phyloP scores from a whole-genome alignment of 169 alveolate species.

The Eimeria falciformis region DNA sequence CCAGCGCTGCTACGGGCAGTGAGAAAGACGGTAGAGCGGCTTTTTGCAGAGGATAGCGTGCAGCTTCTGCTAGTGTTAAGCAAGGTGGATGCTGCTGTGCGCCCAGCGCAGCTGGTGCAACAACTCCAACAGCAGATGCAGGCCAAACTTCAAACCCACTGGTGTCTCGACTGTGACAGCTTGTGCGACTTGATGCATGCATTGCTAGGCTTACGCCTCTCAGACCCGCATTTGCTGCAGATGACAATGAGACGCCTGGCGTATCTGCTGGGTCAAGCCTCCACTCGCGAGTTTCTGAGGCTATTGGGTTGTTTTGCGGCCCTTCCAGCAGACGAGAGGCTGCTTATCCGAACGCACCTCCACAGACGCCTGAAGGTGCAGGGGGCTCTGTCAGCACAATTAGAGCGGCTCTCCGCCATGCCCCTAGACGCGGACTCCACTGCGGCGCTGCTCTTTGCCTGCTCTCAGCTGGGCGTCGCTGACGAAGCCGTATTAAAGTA shows the following conservation, averaged over 20 bases:
- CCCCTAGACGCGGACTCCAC: constrained; percentile 27
- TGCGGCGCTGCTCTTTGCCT: constrained; percentile 63
- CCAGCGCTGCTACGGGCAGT: constrained; percentile 43
- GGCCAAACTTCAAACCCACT: constrained; percentile 28
- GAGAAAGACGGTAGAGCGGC: constrained; percentile 39
- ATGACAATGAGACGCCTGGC: constrained; percentile 59
- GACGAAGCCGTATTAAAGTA: constrained; percentile 65
- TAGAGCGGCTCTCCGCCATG: constrained; percentile 45
- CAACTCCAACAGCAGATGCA: constrained; percentile 75
- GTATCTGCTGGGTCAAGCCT: constrained; percentile 20
- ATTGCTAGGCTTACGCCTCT: constrained; percentile 53
- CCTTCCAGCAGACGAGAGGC: constrained; percentile 51
- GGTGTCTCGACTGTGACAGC: constrained; percentile 66
- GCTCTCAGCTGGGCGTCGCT: constrained; percentile 69
- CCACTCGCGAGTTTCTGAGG: constrained; percentile 58
- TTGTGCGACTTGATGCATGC: constrained; percentile 75
- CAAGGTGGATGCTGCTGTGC: constrained; percentile 10
- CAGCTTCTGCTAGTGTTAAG: constrained; percentile 75
- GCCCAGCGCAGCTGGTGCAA: constrained; percentile 45
- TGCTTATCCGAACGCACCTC: constrained; percentile 69
- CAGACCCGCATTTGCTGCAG: constrained; percentile 70
- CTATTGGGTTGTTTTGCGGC: constrained; percentile 67
- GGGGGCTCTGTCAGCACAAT: constrained; percentile 55
- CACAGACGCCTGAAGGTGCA: constrained; percentile 72
- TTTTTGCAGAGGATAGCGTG: constrained; percentile 77